A percentile compares a stretch with the other conserved stretches of the same genome.
Conservation (phyloP, 139 green algal genomes). For the Micromonas commoda region DNA sequence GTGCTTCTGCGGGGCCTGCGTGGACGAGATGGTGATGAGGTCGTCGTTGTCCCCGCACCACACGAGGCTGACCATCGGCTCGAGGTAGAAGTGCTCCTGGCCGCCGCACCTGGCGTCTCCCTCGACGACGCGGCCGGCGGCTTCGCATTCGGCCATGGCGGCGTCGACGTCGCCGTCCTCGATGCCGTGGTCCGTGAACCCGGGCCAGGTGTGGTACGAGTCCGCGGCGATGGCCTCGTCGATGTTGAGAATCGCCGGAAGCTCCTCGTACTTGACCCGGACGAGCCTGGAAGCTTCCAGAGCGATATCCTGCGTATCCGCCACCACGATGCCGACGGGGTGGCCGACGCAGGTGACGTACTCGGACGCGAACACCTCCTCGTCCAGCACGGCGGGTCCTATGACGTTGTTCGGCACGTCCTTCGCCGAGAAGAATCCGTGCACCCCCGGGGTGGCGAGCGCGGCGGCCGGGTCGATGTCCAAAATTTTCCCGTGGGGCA, state of each 20-base stretch:
- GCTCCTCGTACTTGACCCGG: constrained; percentile 77
- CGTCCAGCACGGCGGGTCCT: constrained; percentile 73
- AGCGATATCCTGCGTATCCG: constrained; percentile 60
- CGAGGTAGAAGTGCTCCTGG: constrained; percentile 97
- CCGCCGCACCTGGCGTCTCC: constrained; percentile 63
- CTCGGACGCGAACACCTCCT: constrained; percentile 81
- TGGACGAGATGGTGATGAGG: constrained; percentile 62
- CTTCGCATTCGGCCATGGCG: constrained; percentile 41
- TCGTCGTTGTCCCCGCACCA: constrained; percentile 78
- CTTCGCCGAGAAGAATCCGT: constrained; percentile 59
- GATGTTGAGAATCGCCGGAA: constrained; percentile 75
- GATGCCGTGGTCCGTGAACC: constrained; percentile 30
- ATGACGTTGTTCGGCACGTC: constrained; percentile 83
- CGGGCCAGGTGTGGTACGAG: constrained; percentile 1
- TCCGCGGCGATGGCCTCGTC: constrained; percentile 51
- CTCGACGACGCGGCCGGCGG: constrained; percentile 42
- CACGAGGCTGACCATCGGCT: constrained; percentile 73
- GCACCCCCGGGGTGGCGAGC: constrained; percentile 51
- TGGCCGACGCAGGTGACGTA: constrained; percentile 80
- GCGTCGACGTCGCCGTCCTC: constrained; percentile 65
- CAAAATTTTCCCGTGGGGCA: constrained; percentile 64
- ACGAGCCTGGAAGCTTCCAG: constrained; percentile 62
- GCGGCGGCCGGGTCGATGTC: constrained; percentile 64
- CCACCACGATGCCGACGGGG: constrained; percentile 81
- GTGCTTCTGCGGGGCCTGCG: constrained; percentile 60